These are phyloP conservation scores for Colletotrichum sp. DNA, from an alignment of 2,329 filamentous ascomycete genomes.

Conservation along the genomic window DNA sequence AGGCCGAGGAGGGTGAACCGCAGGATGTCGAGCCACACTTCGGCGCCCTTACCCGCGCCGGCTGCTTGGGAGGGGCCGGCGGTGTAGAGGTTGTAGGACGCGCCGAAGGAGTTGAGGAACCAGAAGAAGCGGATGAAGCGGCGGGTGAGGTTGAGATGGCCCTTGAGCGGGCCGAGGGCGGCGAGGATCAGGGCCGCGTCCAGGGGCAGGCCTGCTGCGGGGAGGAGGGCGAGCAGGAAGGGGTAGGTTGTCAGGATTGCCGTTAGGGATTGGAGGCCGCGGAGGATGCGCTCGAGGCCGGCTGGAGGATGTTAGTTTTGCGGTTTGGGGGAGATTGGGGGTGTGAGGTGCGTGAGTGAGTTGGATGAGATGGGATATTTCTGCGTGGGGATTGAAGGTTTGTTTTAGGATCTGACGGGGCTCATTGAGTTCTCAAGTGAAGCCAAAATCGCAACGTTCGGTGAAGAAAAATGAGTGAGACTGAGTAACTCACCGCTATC, in stretches of 20 bases:
- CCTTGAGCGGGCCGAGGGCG: slow-evolving; percentile 39
- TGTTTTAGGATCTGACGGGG: not conserved
- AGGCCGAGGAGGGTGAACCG: slow-evolving; percentile 66
- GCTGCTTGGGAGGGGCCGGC: slow-evolving; percentile 16
- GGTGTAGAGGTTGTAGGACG: slow-evolving; percentile 50
- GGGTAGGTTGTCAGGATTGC: slow-evolving; percentile 54
- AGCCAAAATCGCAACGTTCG: fast-evolving
- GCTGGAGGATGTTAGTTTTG: slow-evolving; percentile 38
- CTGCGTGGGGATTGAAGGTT: fast-evolving
- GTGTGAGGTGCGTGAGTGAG: not conserved
- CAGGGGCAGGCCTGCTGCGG: slow-evolving; percentile 15
- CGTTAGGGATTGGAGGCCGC: slow-evolving; percentile 58
- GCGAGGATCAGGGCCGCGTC: slow-evolving; percentile 9
- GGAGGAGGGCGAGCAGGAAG: slow-evolving; percentile 39
- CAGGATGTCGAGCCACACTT: slow-evolving; percentile 57
- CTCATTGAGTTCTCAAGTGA: not conserved
- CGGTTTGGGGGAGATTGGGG: not conserved
- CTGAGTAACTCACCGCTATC: slow-evolving; percentile 45
- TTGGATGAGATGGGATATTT: not conserved
- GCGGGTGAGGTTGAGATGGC: slow-evolving; percentile 53
- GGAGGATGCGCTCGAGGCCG: slow-evolving; percentile 66
- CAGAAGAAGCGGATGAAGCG: slow-evolving; percentile 73
- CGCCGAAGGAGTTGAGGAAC: slow-evolving; percentile 65
- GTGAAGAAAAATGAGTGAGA: not conserved
- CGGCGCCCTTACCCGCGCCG: slow-evolving; percentile 24